phyloP scores from a whole-genome alignment of 257 asterid species.

The Oldenlandia corymbosa region DNA sequence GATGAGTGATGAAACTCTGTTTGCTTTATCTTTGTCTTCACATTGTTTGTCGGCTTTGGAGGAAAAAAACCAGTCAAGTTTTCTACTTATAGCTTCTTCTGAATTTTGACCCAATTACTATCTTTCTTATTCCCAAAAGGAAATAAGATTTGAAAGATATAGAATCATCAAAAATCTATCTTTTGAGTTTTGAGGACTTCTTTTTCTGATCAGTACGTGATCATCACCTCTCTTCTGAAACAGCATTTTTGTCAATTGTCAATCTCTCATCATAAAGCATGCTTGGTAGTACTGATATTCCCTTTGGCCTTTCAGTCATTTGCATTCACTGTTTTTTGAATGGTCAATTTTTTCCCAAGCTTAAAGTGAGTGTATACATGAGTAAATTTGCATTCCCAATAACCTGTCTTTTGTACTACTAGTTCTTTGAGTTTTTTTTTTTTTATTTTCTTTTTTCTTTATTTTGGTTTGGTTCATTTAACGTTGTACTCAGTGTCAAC shows the following conservation, averaged over 20 bases:
- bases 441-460: no score
- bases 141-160: not conserved
- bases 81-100: conserved; percentile 17
- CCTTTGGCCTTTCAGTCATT: not conserved
- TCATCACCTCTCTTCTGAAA: not conserved
- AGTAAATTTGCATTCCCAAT: not conserved
- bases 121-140: conserved; percentile 5
- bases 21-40: conserved; percentile 18
- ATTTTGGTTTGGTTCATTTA: no score
- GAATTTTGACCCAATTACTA: not conserved
- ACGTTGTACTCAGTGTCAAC: no score
- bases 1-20: conserved; percentile 12
- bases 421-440: no score
- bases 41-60: conserved; percentile 22
- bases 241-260: conserved; percentile 7
- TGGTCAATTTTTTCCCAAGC: conserved; percentile 12
- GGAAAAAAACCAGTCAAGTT: conserved; percentile 28
- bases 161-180: conserved; percentile 6
- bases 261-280: not conserved
- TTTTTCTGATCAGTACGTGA: no score
- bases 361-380: not conserved
- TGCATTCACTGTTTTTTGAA: not conserved
- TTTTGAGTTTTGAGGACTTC: no score
- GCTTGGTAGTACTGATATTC: not conserved
- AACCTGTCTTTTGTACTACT: not conserved